Conservation (phyloP, 2,329 filamentous ascomycete species). For the Calonectria henricotiae region DNA sequence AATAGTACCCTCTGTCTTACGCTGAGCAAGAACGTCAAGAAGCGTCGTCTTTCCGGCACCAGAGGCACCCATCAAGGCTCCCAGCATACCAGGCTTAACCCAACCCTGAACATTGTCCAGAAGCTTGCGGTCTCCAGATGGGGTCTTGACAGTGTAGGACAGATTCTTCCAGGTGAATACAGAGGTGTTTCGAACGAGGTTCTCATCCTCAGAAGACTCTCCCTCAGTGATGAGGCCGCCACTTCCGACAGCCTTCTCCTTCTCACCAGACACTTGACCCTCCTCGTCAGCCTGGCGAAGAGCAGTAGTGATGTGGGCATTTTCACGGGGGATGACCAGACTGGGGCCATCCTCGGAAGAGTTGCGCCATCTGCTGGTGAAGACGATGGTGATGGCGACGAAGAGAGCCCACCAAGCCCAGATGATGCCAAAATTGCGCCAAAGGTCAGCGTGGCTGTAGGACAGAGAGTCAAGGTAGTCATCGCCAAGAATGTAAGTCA, state of each 20-base stretch:
- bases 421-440: conserved; percentile 75
- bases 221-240: conserved; percentile 40
- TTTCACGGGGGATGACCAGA: conserved; percentile 76
- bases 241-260: conserved; percentile 35
- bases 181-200: conserved; percentile 75
- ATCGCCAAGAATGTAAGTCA: conserved; percentile 70
- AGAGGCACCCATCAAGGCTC: conserved; percentile 85
- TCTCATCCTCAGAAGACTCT: conserved; percentile 48
- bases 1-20: conserved; percentile 85
- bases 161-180: conserved; percentile 85
- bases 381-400: conserved; percentile 71
- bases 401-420: conserved; percentile 77
- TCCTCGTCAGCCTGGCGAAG: conserved; percentile 67
- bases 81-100: conserved; percentile 85
- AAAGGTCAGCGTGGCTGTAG: conserved; percentile 68
- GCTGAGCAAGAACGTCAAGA: conserved; percentile 85
- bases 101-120: conserved; percentile 87
- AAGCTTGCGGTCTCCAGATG: conserved; percentile 76
- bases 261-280: conserved; percentile 54
- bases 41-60: conserved; percentile 91
- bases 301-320: conserved; percentile 59
- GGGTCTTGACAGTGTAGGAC: conserved; percentile 78
- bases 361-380: conserved; percentile 72
- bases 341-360: conserved; percentile 68
- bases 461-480: conserved; percentile 71